Conservation (phyloP, 176 grass and related monocot genomes). For the Oryza meridionalis region DNA sequence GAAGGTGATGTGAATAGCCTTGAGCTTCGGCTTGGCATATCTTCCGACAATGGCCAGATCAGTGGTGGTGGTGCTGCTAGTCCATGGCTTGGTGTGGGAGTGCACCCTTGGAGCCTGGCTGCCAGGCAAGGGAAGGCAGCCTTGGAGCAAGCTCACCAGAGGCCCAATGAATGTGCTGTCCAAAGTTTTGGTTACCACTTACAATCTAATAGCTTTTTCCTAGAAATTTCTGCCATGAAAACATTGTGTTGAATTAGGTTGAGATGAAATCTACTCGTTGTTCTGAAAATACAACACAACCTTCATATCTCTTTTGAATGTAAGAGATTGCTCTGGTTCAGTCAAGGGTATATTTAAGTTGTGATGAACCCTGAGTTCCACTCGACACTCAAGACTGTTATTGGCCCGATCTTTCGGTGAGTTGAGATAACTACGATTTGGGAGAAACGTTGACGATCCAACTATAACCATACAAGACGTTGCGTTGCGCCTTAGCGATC, state of each 20-base stretch:
- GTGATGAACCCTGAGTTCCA: too few relatives aligned
- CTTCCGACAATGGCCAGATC: slow-evolving; percentile 42
- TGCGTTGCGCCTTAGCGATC: too few relatives aligned
- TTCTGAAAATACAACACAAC: slow-evolving; percentile 6
- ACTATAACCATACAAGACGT: too few relatives aligned
- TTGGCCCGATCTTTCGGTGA: too few relatives aligned
- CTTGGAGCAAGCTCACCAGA: slow-evolving; percentile 51
- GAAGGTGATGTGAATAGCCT: slow-evolving; percentile 41
- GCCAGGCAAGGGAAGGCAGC: slow-evolving; percentile 54
- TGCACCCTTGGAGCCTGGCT: slow-evolving; percentile 59
- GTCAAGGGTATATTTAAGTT: neutral
- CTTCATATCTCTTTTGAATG: neutral
- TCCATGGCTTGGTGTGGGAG: slow-evolving; percentile 45
- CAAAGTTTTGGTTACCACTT: slow-evolving; percentile 46
- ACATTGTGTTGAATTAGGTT: slow-evolving; percentile 4
- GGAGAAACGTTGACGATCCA: too few relatives aligned
- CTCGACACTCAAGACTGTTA: too few relatives aligned
- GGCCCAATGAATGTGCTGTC: slow-evolving; percentile 26
- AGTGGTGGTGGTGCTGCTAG: slow-evolving; percentile 4
- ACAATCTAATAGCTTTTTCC: neutral
- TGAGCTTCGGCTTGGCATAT: slow-evolving; percentile 75
- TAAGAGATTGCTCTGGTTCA: neutral
- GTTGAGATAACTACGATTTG: too few relatives aligned
- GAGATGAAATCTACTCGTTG: neutral
- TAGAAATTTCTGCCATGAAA: neutral